Evolutionary conservation across 2,329 filamentous ascomycete species (phyloP).

Genomic region (Pseudocercospora crystallina): DNA sequence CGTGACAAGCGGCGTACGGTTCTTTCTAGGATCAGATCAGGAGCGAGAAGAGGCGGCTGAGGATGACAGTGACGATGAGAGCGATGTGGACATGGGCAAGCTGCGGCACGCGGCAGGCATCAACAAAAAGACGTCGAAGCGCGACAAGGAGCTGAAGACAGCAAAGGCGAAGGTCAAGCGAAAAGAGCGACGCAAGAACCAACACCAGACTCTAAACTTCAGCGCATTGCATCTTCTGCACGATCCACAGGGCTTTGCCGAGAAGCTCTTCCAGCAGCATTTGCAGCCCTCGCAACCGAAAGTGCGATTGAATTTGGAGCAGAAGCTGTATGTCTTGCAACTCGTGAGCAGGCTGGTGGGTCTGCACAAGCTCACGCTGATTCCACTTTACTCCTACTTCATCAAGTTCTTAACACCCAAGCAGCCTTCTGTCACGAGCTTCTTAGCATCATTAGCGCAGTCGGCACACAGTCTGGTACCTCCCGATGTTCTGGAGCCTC

Average conservation of each 20-base stretch:
- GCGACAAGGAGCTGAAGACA: constrained; percentile 72
- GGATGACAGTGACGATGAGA: constrained; percentile 83
- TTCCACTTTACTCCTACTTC: constrained; percentile 94
- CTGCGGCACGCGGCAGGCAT: constrained; percentile 83
- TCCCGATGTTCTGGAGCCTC: constrained; percentile 84
- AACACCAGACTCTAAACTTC: constrained; percentile 89
- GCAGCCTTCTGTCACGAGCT: constrained; percentile 87
- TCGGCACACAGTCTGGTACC: constrained; percentile 88
- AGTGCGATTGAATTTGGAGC: constrained; percentile 80
- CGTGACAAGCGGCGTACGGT: constrained; percentile 79
- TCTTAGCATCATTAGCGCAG: constrained; percentile 88
- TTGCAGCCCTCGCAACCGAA: constrained; percentile 72
- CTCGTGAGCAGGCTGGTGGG: constrained; percentile 88
- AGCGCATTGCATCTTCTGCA: constrained; percentile 91
- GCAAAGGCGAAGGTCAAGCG: constrained; percentile 80
- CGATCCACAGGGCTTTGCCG: constrained; percentile 91
- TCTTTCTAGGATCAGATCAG: constrained; percentile 95
- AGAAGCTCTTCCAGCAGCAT: constrained; percentile 86
- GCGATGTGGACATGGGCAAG: constrained; percentile 73
- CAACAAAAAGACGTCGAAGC: constrained; percentile 96
- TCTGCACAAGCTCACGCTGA: constrained; percentile 85
- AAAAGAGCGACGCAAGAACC: constrained; percentile 81
- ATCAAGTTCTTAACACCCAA: constrained; percentile 83
- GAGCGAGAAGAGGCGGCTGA: constrained; percentile 85
- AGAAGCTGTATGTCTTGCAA: constrained; percentile 85